Evolutionary conservation across 768 basidiomycete genomes (phyloP).

Genomic region (Porphyrellus cyaneotinctus): DNA sequence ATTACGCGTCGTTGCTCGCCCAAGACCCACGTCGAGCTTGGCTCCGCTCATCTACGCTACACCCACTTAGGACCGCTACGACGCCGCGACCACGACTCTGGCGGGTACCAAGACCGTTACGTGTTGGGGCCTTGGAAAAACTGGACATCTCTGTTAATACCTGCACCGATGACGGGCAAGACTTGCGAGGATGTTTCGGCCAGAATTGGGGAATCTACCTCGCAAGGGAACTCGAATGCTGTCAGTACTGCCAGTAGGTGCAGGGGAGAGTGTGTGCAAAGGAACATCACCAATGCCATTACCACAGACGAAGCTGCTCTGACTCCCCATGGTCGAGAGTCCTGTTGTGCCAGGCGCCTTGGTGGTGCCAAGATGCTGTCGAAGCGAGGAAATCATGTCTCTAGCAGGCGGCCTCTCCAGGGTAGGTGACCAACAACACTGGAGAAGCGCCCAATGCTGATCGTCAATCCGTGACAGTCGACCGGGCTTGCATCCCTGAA

Average conservation of each 20-base stretch:
- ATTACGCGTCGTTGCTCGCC: too few species aligned
- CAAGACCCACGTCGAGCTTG: too few species aligned
- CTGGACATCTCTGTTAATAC: too few species aligned
- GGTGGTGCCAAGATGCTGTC: neutral
- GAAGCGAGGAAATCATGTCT: neutral
- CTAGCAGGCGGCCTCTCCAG: neutral
- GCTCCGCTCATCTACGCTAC: too few species aligned
- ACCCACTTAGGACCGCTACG: too few species aligned
- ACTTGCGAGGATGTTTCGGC: too few species aligned
- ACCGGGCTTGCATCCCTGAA: neutral
- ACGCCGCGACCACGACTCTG: too few species aligned
- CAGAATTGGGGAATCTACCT: too few species aligned
- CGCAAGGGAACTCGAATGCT: too few species aligned
- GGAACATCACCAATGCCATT: neutral
- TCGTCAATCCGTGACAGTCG: conserved; percentile 1
- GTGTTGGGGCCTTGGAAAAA: too few species aligned
- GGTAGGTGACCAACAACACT: conserved; percentile 3
- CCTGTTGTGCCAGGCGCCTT: neutral
- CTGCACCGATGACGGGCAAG: too few species aligned
- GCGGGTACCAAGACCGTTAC: too few species aligned
- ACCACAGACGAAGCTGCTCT: neutral
- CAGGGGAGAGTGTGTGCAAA: neutral
- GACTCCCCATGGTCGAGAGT: neutral
- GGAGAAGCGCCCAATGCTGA: conserved; percentile 1
- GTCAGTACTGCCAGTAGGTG: neutral